Percentiles rank a stretch among this genome's conserved stretches.
phyloP scores from a whole-genome alignment of 2,329 filamentous ascomycete species.

The Aspergillus sp. region DNA sequence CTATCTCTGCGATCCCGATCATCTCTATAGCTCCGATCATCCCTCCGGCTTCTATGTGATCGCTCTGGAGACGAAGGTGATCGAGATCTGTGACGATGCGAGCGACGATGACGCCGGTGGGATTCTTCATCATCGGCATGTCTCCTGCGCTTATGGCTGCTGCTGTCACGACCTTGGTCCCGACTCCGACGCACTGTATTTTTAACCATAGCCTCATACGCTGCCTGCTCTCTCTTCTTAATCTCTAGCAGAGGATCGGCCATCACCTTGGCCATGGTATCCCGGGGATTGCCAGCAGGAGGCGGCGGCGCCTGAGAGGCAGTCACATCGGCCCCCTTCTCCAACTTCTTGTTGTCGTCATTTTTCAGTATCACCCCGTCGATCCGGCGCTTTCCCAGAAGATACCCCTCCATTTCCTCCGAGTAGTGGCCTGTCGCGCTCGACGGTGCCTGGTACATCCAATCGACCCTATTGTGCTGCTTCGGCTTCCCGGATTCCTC shows the following conservation, averaged over 20 bases:
- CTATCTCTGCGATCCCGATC: conserved; percentile 14
- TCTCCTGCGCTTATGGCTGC: conserved; percentile 16
- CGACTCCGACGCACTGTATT: conserved; percentile 33
- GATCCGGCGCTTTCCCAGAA: conserved; percentile 87
- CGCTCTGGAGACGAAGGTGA: conserved; percentile 17
- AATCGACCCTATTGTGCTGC: conserved; percentile 79
- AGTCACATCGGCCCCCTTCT: conserved; percentile 56
- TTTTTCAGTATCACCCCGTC: conserved; percentile 75
- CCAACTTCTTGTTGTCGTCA: conserved; percentile 72
- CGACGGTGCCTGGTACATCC: conserved; percentile 94
- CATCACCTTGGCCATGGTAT: conserved; percentile 79
- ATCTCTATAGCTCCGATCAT: conserved; percentile 19
- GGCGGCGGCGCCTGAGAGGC: conserved; percentile 13
- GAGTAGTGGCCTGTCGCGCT: conserved; percentile 63
- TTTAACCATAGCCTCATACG: conserved; percentile 57
- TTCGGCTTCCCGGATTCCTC: conserved; percentile 83
- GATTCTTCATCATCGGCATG: conserved; percentile 22
- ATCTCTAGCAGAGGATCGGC: conserved; percentile 91
- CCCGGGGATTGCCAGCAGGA: conserved; percentile 68
- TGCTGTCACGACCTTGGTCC: conserved; percentile 13
- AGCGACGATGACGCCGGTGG: conserved; percentile 15
- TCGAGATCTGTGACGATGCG: conserved; percentile 18
- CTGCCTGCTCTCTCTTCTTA: conserved; percentile 82
- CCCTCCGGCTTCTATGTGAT: conserved; percentile 18
- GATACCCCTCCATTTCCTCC: conserved; percentile 89